Percentiles rank a stretch among this genome's conserved stretches.
These are phyloP conservation scores for Jaenimonas drosophilae DNA, from an alignment of 208 protist genomes.

Conservation along the genomic window DNA sequence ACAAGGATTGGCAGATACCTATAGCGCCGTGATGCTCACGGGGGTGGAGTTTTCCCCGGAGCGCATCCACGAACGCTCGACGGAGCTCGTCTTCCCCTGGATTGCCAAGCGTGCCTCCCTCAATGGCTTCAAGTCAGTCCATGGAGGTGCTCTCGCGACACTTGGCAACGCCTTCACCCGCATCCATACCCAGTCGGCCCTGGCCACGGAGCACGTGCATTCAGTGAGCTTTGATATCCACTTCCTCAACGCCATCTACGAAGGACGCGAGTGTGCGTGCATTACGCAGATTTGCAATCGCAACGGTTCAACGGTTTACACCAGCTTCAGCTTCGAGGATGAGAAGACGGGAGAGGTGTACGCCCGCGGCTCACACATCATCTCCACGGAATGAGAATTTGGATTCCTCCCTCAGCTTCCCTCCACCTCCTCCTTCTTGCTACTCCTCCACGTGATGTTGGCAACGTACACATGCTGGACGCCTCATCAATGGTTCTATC, in stretches of 20 bases:
- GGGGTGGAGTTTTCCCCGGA: constrained; percentile 53
- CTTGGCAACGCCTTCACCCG: constrained; percentile 74
- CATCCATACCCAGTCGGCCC: constrained; percentile 39
- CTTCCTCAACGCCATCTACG: constrained; percentile 61
- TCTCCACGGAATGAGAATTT: constrained; percentile 15
- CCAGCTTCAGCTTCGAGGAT: constrained; percentile 73
- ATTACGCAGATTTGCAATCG: constrained; percentile 46
- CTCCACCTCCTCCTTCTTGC: too few species aligned
- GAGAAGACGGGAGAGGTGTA: constrained; percentile 43
- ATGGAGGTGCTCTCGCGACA: constrained; percentile 78
- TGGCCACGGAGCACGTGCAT: constrained; percentile 6
- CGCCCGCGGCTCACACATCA: constrained; percentile 60
- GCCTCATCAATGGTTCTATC: too few species aligned
- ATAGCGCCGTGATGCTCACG: constrained; percentile 37
- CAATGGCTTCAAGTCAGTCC: constrained; percentile 77
- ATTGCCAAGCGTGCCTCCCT: constrained; percentile 20
- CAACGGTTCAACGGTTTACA: constrained; percentile 28
- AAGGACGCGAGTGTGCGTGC: constrained; percentile 53
- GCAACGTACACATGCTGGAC: too few species aligned
- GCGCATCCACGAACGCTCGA: constrained; percentile 17
- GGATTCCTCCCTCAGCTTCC: not conserved
- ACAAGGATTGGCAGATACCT: constrained; percentile 17
- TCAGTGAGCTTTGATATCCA: constrained; percentile 82
- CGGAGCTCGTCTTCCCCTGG: constrained; percentile 64
- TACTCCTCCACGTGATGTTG: too few species aligned